These are phyloP conservation scores for Adiantum capillusveneris DNA, from an alignment of 75 land plant species.

Conservation along the genomic window DNA sequence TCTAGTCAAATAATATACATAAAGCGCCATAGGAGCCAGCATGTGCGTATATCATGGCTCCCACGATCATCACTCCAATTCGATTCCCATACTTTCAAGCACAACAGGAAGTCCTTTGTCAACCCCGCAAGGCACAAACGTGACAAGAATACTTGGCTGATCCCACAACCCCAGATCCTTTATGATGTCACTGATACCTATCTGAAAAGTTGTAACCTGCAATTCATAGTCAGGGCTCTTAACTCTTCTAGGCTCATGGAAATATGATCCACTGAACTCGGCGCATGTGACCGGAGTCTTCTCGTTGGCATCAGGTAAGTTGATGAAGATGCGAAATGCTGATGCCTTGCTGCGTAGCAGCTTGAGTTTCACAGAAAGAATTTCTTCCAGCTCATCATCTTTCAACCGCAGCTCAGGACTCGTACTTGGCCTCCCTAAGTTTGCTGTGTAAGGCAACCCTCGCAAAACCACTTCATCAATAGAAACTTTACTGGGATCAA, in stretches of 20 bases:
- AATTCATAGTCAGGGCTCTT: not conserved
- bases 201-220: not conserved
- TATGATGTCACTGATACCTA: not conserved
- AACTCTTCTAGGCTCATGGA: not conserved
- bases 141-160: not conserved
- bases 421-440: not conserved
- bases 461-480: not conserved
- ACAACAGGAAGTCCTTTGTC: not conserved
- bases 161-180: not conserved
- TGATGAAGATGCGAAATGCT: not conserved
- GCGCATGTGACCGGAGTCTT: not conserved
- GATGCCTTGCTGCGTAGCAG: not conserved
- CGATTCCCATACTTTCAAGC: not conserved
- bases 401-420: no score
- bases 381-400: not conserved
- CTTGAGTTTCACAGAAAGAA: not conserved
- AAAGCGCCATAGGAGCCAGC: no score
- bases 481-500: no score
- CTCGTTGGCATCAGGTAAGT: not conserved
- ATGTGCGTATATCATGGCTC: no score
- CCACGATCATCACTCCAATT: no score
- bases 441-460: not conserved
- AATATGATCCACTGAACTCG: not conserved
- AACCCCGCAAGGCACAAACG: not conserved
- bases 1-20: no score